Evolutionary conservation across 2,329 filamentous ascomycete species (phyloP).

Genomic region (Xylariaceae sp.): DNA sequence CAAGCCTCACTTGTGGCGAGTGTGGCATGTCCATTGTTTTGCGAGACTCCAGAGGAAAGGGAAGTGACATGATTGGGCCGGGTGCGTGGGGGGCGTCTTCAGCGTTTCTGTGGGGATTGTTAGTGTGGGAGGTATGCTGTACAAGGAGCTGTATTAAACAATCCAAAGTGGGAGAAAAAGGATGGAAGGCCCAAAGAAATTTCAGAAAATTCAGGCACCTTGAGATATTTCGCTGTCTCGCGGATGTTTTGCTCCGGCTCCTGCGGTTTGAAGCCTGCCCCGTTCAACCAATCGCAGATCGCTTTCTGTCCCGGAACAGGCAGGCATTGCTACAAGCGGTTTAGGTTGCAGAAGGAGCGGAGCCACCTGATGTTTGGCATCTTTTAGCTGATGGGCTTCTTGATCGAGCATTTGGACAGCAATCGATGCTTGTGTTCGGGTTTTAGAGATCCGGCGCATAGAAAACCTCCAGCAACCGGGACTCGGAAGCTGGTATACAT

Average conservation of each 20-base stretch:
- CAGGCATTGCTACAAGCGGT: background rate
- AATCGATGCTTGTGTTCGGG: slow-evolving; percentile 6
- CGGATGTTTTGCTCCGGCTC: slow-evolving; percentile 15
- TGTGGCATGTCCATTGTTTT: background rate
- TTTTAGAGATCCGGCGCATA: background rate
- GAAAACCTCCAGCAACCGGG: background rate
- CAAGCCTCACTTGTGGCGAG: background rate
- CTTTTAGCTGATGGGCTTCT: background rate
- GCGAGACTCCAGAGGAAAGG: background rate
- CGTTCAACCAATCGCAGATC: slow-evolving; percentile 1
- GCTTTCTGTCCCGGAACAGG: slow-evolving; percentile 4
- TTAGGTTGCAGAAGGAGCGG: background rate
- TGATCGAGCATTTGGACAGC: slow-evolving; percentile 15
- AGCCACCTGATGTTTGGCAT: background rate
- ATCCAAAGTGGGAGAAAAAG: background rate
- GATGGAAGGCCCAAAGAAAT: slow-evolving; percentile 6
- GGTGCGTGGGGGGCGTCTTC: no score
- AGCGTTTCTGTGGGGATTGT: background rate
- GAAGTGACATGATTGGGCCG: no score
- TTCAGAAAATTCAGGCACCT: slow-evolving; percentile 1
- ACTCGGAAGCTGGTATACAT: background rate
- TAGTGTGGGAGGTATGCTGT: no score
- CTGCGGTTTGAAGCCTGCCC: background rate
- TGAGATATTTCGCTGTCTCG: background rate
- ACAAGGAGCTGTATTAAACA: no score